Base-by-base conservation (phyloP, 139 green algal species). In the Chlorella sp. region DNA sequence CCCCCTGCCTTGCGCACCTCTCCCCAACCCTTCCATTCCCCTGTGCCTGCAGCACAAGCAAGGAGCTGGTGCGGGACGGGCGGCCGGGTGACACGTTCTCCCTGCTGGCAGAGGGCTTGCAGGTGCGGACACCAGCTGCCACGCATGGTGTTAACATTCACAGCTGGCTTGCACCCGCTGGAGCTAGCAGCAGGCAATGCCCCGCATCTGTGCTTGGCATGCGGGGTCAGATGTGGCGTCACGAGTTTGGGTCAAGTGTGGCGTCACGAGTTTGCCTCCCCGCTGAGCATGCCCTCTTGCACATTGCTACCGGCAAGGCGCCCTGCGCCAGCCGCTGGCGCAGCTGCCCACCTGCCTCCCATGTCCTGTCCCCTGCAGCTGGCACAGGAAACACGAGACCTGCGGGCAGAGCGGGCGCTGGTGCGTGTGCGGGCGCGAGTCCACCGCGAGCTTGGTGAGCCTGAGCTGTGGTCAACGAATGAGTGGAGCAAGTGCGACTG, bases 371-470 rank as follows among this genome's bases (percentile, higher is more conserved):
- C 46, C 22, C 54, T 69, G 38, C 43, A 36, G 24, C 54, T 90
- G 51, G 68, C 87, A 30, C 44, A 40, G 16, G 88, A 91, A 22
- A 62, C 88, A 58, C 34, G 17, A 28, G 88, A 92, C 54, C 46
- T 73, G 40, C 62, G 88, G 22, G 89, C 89, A 20, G 73, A 92
- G 76, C 54, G 89, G 17, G 86, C 87, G 41, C 54, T 92, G 56
- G 65, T 87, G 28, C 75, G 84, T 4, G 24, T 86, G 43, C 51
- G 69, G n/a, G 84, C 87, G 34, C 67, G 76, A 0, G 69, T 69
- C 20, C 64, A 75, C 41, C 41, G 58, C 0, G n/a, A 60, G 28
- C 36, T 62, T 3, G 84, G 87, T 77, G 54, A 86, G 75, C 70
- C 13, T 14, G 30, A 34, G 34, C 34, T 2, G 30, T 40, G 64